Base-by-base conservation (phyloP, 352 stramenopile genomes). In the Globisporangium parvum region DNA sequence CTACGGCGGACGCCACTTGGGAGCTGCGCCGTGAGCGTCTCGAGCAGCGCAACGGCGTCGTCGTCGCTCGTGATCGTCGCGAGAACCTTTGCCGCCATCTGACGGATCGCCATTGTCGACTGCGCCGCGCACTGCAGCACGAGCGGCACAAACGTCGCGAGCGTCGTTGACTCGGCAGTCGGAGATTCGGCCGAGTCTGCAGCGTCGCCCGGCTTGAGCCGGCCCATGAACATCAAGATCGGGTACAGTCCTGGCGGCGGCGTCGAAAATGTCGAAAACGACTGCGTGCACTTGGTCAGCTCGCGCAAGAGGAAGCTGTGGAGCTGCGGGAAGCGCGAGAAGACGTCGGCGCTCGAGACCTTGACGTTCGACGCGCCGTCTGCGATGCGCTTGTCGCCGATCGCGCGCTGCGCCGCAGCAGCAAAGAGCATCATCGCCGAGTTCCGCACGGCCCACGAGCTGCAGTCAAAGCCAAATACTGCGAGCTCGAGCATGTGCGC, bases 391-490 rank as follows among this genome's bases (percentile, higher is more conserved):
- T 95, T 93, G 57, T 93, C 83, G 47, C 81, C 83, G 44, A 95
- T 77, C 21, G 78, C 83, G 47, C 85, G 78, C 59, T 93, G 83
- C 1, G 80, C 88, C 2, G 80, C 73, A 0, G 87, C 87, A 2
- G 85, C 78, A 48, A 96, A 96, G 42, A 96, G 77, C 88, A 96
- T 96, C 87, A 96, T 96, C 1, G 85, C 79, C 39, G 86, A 96
- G 69, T 96, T 96, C 26, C 88, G 84, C 24, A 96, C 88, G 1
- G 87, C 83, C 86, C 86, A 96, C 3, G 77, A 88, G 12, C 73
- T 75, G 50, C 80, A 84, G 31, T 95, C 79, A 56, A 96, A 96
- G 37, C 85, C 87, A 23, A 80, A 77, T 26, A 96, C 75, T 3
- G 87, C 76, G 21, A 91, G 55, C 55, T 86, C 69, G n/a, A 95